Evolutionary conservation across 1,139 yeast genomes (phyloP).

Genomic region (Yamadazyma atlantica): DNA sequence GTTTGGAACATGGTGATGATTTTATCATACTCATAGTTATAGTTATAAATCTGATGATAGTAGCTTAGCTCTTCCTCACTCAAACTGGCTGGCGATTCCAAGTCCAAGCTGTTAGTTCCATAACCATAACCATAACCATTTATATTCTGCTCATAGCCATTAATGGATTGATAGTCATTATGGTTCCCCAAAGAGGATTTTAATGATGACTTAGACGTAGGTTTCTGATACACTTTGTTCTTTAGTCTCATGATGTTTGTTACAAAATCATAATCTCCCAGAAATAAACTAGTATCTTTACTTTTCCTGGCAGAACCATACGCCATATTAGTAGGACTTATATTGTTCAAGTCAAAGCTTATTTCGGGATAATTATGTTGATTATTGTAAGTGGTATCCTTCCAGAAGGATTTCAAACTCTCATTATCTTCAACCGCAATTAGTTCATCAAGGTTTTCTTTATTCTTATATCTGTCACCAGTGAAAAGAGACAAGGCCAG

Average conservation of each 20-base stretch:
- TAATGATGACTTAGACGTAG: neutral
- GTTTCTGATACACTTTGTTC: neutral
- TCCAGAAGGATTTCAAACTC: conserved; percentile 17
- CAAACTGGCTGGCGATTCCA: neutral
- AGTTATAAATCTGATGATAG: conserved; percentile 20
- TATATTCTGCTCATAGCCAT: conserved; percentile 19
- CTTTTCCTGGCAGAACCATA: neutral
- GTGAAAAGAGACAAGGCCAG: conserved; percentile 15
- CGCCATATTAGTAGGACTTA: neutral
- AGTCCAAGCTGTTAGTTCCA: neutral
- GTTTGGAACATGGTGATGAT: conserved; percentile 36
- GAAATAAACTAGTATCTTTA: neutral
- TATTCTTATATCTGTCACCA: conserved; percentile 7
- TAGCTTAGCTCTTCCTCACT: conserved; percentile 5
- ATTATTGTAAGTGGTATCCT: conserved; percentile 11
- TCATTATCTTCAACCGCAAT: conserved; percentile 17
- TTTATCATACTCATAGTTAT: conserved; percentile 36
- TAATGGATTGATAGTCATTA: conserved; percentile 31
- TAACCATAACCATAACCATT: neutral
- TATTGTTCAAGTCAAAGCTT: neutral
- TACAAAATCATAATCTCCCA: conserved; percentile 1
- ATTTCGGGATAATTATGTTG: conserved; percentile 1
- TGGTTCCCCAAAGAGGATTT: conserved; percentile 1
- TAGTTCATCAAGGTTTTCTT: conserved; percentile 13
- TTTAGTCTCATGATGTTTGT: conserved; percentile 1